phyloP scores from a whole-genome alignment of 345 rosid species.

The Chamaenerion angustifolium region DNA sequence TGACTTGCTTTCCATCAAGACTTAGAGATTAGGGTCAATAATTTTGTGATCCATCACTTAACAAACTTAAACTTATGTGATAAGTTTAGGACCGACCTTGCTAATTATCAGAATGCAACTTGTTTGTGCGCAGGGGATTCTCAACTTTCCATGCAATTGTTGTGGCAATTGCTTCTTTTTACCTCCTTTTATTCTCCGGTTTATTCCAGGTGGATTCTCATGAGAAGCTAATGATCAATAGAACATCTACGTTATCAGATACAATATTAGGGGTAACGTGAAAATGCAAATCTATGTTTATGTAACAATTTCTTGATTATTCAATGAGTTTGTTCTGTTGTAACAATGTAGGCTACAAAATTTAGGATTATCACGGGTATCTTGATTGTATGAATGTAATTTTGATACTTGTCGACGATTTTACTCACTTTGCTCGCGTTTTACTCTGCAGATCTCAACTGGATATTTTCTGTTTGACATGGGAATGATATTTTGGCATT shows the following conservation, averaged over 20 bases:
- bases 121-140: conserved; percentile 49
- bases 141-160: conserved; percentile 73
- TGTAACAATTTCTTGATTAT: not conserved
- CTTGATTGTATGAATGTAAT: no score
- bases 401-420: no score
- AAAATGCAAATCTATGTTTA: not conserved
- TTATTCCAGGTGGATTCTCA: conserved; percentile 41
- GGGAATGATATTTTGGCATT: conserved; percentile 63
- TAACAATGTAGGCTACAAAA: not conserved
- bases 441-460: conserved; percentile 39
- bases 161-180: conserved; percentile 46
- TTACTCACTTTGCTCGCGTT: conserved; percentile 2
- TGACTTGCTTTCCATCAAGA: not conserved
- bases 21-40: not conserved
- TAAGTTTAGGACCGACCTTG: no score
- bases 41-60: not conserved
- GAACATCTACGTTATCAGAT: conserved; percentile 42
- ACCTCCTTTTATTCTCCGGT: conserved; percentile 45
- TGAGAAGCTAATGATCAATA: conserved; percentile 35
- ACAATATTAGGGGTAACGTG: conserved; percentile 53
- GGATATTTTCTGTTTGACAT: conserved; percentile 75
- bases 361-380: not conserved
- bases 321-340: not conserved
- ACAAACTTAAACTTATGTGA: no score
- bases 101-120: not conserved